These are phyloP conservation scores for Fusarium sp. DNA, from an alignment of 2,329 filamentous ascomycete species.

Conservation along the genomic window DNA sequence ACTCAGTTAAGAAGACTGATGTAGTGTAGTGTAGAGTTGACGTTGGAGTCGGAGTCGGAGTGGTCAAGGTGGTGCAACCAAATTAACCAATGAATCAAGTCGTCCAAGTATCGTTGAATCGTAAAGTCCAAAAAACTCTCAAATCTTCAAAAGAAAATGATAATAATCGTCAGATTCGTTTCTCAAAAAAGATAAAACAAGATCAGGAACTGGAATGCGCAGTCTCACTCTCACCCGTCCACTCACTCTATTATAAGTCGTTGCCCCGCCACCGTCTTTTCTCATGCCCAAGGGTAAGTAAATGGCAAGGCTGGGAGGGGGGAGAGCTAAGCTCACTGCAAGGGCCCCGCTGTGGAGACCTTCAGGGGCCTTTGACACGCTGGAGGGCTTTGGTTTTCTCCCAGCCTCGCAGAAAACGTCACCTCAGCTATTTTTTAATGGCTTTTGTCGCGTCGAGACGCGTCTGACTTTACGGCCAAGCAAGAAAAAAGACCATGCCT, in stretches of 20 bases:
- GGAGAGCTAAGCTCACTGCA: conserved; percentile 38
- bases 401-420: conserved; percentile 40
- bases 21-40: not conserved
- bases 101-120: conserved; percentile 12
- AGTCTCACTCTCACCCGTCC: conserved; percentile 13
- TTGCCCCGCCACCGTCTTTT: conserved; percentile 61
- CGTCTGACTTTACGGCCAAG: conserved; percentile 12
- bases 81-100: conserved; percentile 17
- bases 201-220: conserved; percentile 28
- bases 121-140: not conserved
- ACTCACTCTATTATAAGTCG: conserved; percentile 52
- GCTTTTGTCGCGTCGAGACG: conserved; percentile 16
- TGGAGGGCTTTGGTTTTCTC: conserved; percentile 11
- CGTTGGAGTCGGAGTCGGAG: not conserved
- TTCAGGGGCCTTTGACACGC: conserved; percentile 34
- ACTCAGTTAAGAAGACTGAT: not conserved
- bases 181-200: conserved; percentile 3
- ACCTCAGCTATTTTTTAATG: conserved; percentile 7
- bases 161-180: not conserved
- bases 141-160: not conserved
- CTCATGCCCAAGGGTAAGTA: conserved; percentile 45
- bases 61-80: conserved; percentile 6
- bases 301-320: conserved; percentile 52
- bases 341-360: conserved; percentile 20
- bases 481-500: not conserved